phyloP scores from a whole-genome alignment of 768 basidiomycete species.

The Boletus insuetus region DNA sequence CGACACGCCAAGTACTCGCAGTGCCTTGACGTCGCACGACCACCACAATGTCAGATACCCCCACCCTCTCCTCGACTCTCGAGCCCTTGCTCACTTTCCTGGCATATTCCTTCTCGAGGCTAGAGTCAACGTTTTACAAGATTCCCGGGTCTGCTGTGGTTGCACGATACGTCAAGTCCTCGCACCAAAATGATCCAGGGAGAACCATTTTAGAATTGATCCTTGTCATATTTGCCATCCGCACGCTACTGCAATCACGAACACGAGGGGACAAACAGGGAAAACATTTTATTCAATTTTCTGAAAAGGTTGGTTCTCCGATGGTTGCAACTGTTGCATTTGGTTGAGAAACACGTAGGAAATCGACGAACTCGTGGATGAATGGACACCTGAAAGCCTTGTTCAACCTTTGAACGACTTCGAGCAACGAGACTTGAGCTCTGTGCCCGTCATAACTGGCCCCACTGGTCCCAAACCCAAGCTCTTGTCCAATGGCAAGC shows the following conservation, averaged over 20 bases:
- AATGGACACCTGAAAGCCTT: constrained; percentile 89
- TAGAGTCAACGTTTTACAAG: constrained; percentile 67
- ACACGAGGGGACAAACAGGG: constrained; percentile 82
- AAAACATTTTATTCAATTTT: constrained; percentile 89
- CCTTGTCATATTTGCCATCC: constrained; percentile 81
- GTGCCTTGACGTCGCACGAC: constrained; percentile 5
- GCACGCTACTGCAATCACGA: constrained; percentile 86
- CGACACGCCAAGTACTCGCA: no score
- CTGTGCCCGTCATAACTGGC: constrained; percentile 77
- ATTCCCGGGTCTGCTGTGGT: constrained; percentile 81
- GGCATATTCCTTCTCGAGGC: constrained; percentile 53
- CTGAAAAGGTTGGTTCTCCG: constrained; percentile 68
- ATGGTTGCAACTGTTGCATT: neutral
- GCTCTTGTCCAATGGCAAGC: constrained; percentile 66
- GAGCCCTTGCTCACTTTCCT: constrained; percentile 65
- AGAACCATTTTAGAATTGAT: constrained; percentile 88
- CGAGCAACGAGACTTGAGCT: constrained; percentile 67
- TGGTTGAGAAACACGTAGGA: constrained; percentile 52
- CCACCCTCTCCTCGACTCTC: constrained; percentile 31
- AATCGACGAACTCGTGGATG: constrained; percentile 93
- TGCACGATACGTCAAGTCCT: constrained; percentile 89
- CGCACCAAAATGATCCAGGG: constrained; percentile 94
- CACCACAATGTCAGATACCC: constrained; percentile 35
- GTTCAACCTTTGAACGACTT: constrained; percentile 54
- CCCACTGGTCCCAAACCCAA: constrained; percentile 82